Percentiles rank a stretch among this genome's conserved stretches.
These are phyloP conservation scores for Vitis hybrid DNA, from an alignment of 177 flowering plant genomes.

Conservation along the genomic window DNA sequence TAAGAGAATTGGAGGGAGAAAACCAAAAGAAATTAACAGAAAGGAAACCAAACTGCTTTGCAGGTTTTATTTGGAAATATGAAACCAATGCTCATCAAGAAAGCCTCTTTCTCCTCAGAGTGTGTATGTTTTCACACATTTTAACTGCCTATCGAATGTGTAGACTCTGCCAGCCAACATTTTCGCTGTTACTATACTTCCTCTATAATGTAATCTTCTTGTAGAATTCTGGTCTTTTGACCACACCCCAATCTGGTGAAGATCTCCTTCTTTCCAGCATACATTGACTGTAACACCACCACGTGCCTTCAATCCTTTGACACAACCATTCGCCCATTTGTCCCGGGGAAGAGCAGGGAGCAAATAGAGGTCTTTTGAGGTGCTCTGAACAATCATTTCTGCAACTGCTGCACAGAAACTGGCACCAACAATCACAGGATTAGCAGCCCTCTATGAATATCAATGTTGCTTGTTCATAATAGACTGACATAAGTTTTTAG, in stretches of 20 bases:
- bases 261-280: constrained; percentile 83
- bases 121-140: constrained; percentile 38
- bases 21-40: too few relatives aligned
- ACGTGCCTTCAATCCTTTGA: constrained; percentile 84
- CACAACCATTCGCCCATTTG: constrained; percentile 84
- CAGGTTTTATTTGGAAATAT: too few relatives aligned
- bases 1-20: too few relatives aligned
- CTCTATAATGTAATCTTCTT: constrained; percentile 63
- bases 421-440: constrained; percentile 19
- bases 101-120: neutral
- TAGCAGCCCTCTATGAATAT: neutral
- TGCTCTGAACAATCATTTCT: constrained; percentile 98
- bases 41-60: too few relatives aligned
- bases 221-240: constrained; percentile 35
- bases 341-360: constrained; percentile 89
- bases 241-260: constrained; percentile 75
- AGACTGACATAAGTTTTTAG: neutral
- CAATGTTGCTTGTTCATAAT: neutral
- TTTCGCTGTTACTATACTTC: constrained; percentile 36
- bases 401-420: constrained; percentile 83
- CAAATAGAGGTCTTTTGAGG: constrained; percentile 64
- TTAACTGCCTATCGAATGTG: constrained; percentile 60
- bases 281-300: constrained; percentile 78
- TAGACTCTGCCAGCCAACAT: constrained; percentile 52
- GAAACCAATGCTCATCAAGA: too few relatives aligned